Conservation (phyloP, 352 stramenopile species). For the Globisporangium spiculum region DNA sequence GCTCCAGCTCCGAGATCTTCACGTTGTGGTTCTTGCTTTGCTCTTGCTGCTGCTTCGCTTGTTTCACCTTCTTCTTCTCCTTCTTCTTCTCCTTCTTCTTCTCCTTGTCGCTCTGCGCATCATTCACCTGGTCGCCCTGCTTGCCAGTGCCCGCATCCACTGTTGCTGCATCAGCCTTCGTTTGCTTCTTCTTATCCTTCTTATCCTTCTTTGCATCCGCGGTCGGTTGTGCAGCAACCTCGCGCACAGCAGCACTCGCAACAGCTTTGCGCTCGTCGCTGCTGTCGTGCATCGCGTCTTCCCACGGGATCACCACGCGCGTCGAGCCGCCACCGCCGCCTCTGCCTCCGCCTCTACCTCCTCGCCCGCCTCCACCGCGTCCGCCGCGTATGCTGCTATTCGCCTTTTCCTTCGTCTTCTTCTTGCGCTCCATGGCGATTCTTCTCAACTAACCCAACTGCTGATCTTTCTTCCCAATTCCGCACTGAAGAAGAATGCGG, state of each 20-base stretch:
- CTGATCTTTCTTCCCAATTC: not conserved
- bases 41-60: not conserved
- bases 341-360: not conserved
- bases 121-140: not conserved
- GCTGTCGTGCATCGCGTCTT: constrained; percentile 25
- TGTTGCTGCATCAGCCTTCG: not conserved
- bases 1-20: constrained; percentile 2
- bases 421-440: constrained; percentile 11
- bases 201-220: constrained; percentile 5
- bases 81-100: constrained; percentile 12
- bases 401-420: constrained; percentile 12
- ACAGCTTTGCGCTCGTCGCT: constrained; percentile 4
- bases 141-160: not conserved
- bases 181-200: constrained; percentile 9
- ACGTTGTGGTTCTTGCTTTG: constrained; percentile 3
- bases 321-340: not conserved
- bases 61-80: constrained; percentile 6
- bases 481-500: not conserved
- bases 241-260: not conserved
- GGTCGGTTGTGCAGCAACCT: not conserved
- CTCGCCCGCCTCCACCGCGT: not conserved
- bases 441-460: not conserved
- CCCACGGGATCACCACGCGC: constrained; percentile 34
- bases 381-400: not conserved
- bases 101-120: not conserved